A percentile compares a stretch with the other conserved stretches of the same genome.
These are phyloP conservation scores for Lasiosphaeria miniovina DNA, from an alignment of 495 filamentous ascomycete genomes.

Conservation along the genomic window DNA sequence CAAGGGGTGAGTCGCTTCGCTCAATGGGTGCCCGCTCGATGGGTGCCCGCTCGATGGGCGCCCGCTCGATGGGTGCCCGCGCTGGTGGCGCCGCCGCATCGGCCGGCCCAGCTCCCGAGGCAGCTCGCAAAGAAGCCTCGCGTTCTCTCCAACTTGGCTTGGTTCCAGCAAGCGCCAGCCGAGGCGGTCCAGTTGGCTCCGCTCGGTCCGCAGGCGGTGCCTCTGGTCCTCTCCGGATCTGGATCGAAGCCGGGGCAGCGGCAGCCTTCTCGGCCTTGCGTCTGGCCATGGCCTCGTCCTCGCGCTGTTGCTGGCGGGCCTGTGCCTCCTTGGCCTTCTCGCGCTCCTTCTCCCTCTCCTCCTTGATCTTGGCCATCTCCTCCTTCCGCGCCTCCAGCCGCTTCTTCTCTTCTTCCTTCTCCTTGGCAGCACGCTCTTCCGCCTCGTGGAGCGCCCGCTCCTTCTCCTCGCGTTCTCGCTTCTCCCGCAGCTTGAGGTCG, in stretches of 20 bases:
- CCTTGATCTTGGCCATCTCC: constrained; percentile 69
- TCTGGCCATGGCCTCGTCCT: constrained; percentile 54
- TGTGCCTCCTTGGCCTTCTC: constrained; percentile 52
- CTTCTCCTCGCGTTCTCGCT: constrained; percentile 74
- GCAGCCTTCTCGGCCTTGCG: constrained; percentile 47
- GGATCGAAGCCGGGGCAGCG: constrained; percentile 7
- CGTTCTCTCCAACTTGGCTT: constrained; percentile 46
- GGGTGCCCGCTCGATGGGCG: constrained; percentile 13
- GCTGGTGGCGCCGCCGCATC: constrained; percentile 23
- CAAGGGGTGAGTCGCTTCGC: constrained; percentile 46
- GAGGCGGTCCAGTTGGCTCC: constrained; percentile 33
- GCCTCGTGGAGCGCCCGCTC: constrained; percentile 75
- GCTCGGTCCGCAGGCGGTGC: constrained; percentile 35
- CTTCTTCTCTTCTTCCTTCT: constrained; percentile 76
- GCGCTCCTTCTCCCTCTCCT: constrained; percentile 78
- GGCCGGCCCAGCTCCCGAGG: constrained; percentile 23
- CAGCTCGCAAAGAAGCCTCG: constrained; percentile 28
- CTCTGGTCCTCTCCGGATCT: constrained; percentile 32
- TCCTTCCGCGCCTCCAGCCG: constrained; percentile 65
- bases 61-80: constrained; percentile 24
- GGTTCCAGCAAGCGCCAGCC: constrained; percentile 29
- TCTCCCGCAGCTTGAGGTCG: constrained; percentile 72
- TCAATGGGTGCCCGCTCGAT: constrained; percentile 6
- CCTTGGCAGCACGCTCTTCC: constrained; percentile 71
- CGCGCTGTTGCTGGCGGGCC: constrained; percentile 49